phyloP scores from a whole-genome alignment of 495 filamentous ascomycete genomes.

The Xylaria palmicola region DNA sequence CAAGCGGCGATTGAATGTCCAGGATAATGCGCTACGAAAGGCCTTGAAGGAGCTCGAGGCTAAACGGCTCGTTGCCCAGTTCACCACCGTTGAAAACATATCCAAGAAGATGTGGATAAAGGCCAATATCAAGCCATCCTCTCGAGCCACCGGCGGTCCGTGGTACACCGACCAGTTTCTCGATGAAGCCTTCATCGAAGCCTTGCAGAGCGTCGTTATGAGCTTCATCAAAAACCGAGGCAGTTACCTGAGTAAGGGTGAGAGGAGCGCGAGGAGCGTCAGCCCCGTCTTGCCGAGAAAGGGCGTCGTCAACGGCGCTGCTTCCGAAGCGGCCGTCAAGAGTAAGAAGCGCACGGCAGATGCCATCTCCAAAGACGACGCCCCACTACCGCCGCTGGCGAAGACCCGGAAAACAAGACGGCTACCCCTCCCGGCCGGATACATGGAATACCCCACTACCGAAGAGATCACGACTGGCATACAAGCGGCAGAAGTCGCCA shows the following conservation, averaged over 20 bases:
- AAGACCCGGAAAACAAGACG: slow-evolving; percentile 46
- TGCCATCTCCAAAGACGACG: slow-evolving; percentile 45
- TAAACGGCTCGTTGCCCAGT: slow-evolving; percentile 54
- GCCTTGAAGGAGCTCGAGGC: slow-evolving; percentile 74
- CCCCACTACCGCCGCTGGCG: slow-evolving; percentile 7
- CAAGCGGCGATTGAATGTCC: slow-evolving; percentile 69
- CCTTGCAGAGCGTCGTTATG: slow-evolving; percentile 64
- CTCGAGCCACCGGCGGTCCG: slow-evolving; percentile 85
- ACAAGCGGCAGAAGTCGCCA: slow-evolving; percentile 61
- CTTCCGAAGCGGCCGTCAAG: slow-evolving; percentile 30
- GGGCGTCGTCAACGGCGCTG: slow-evolving; percentile 39
- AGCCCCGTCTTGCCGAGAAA: slow-evolving; percentile 41
- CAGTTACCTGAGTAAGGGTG: slow-evolving; percentile 55
- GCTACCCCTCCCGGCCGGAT: slow-evolving; percentile 67
- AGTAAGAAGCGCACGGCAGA: slow-evolving; percentile 45
- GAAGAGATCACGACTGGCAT: slow-evolving; percentile 69
- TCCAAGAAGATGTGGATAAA: slow-evolving; percentile 84
- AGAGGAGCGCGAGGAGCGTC: slow-evolving; percentile 20
- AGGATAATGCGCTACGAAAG: slow-evolving; percentile 72
- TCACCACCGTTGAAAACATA: slow-evolving; percentile 63
- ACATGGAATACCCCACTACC: slow-evolving; percentile 73
- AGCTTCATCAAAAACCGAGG: slow-evolving; percentile 67
- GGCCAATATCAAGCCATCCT: slow-evolving; percentile 69
- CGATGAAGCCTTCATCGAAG: slow-evolving; percentile 81
- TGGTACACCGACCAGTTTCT: slow-evolving; percentile 90